Evolutionary conservation across 768 basidiomycete genomes (phyloP), one percentile per base, ranked within the genome.

Genomic region (Coprinellus aureogranulatus): DNA sequence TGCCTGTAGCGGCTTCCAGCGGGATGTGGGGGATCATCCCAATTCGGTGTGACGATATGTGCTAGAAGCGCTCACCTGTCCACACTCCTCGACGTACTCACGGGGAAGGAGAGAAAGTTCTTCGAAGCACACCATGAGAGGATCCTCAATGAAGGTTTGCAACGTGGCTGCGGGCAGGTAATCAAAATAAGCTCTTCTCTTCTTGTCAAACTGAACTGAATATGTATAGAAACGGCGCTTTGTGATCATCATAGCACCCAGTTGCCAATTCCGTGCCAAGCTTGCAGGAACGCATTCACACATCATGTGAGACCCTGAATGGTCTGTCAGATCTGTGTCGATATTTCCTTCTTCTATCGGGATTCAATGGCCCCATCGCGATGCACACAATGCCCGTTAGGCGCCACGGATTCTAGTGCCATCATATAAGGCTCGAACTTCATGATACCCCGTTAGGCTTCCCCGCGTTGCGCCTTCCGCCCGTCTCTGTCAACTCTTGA

Each of bases 371-470:
- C 8, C 23, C 8, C 30, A 52, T 52, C 50, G 27, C 50, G 50
- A 49, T 52, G 50, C 3, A 18, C 16, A 52, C 50, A 23, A n/a
- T 52, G 50, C 30, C 50, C 50, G 31, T 52, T 51, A 39, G 34
- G 50, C 50, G 50, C 50, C 50, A 52, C 50, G 22, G 34, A 39
- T 39, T 52, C 27, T 48, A 28, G 49, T 22, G 26, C 14, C 31
- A 52, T 52, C 50, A 52, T 52, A 52, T 52, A 52, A 52, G 50
- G 48, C 31, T 30, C 50, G 27, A 52, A 37, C 50, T n/a, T 10
- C 30, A 52, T n/a, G 41, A 44, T 52, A 31, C 50, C 50, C 31
- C 34, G 20, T 52, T 52, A 22, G 50, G 31, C 14, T 51, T 52
- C 50, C 50, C 50, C 50, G 31, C 50, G 31, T n/a, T 25, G 10